Percentiles rank a stretch among this genome's conserved stretches.
Conservation (phyloP, 164 flowering plant species). For the Tinospora cordifolia region DNA sequence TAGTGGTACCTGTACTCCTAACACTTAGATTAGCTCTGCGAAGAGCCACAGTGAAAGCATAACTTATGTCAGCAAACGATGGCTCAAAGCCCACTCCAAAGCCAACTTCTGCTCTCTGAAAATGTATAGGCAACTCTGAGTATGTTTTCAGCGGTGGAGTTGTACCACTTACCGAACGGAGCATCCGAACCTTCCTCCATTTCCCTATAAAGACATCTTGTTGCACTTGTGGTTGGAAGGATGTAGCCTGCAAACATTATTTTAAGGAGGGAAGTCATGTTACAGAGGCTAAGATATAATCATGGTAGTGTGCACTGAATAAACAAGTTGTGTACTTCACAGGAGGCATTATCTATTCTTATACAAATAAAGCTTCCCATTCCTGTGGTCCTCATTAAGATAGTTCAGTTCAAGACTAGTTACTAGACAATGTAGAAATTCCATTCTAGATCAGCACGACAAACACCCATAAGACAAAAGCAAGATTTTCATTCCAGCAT, state of each 20-base stretch:
- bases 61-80: slow-evolving; percentile 80
- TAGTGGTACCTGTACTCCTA: slow-evolving; percentile 21
- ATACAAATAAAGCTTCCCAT: too few relatives aligned
- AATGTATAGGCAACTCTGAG: slow-evolving; percentile 66
- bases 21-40: slow-evolving; percentile 87
- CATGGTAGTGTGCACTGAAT: background rate
- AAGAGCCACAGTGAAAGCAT: slow-evolving; percentile 95
- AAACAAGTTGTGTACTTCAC: background rate
- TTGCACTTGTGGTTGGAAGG: slow-evolving; percentile 85
- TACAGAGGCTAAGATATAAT: background rate
- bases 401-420: background rate
- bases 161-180: slow-evolving; percentile 93
- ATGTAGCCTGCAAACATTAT: slow-evolving; percentile 64
- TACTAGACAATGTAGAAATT: background rate
- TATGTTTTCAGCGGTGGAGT: slow-evolving; percentile 95
- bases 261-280: slow-evolving; percentile 6
- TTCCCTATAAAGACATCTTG: slow-evolving; percentile 87
- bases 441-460: background rate
- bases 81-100: slow-evolving; percentile 98
- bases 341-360: background rate
- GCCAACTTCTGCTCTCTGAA: slow-evolving; percentile 67
- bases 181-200: slow-evolving; percentile 87
- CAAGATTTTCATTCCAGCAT: background rate
- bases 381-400: background rate
- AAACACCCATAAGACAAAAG: background rate